Evolutionary conservation across 129 eudicot species (phyloP), one percentile per base, ranked within the genome.

Genomic region (Chrysanthemum makinoi): DNA sequence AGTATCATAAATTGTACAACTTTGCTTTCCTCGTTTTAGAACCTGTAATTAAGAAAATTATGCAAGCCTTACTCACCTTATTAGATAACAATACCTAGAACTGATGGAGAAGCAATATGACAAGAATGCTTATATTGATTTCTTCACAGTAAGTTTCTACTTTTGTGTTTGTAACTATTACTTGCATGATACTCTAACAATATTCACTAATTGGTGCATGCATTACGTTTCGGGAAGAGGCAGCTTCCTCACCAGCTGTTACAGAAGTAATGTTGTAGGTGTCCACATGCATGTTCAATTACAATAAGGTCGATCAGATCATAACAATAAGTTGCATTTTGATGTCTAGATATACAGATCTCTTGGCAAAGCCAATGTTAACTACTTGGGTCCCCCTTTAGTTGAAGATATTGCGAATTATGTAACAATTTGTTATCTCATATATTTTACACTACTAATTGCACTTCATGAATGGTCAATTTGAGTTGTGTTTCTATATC

Each of bases 91-190:
- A 96, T 65, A 89, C 80, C 90, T 93, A 15, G 95, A 93, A 81
- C 95, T 93, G 75, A 87, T 96, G 86, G 98, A 93, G 82, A 89
- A 93, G 82, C 98, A 93, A 78, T 93, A 93, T 75, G 98, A 93
- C 86, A 75, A 83, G 79, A 93, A 93, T 75, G 95, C 55, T 50
- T 82, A 85, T 63, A 68, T 93, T 53, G 98, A 89, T 72, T 82
- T 93, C 74, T 93, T 81, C 86, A 89, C 95, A 9, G 98, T 93
- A 83, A 82, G 98, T 76, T 58, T 69, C 3, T 14, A 66, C 22
- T 64, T 62, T 28, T 7, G 5, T 39, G 20, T 61, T 30, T 30
- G 35, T 30, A 30, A 30, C 35, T 30, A 30, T 3, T 30, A 3
- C 35, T 30, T 30, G 5, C 26, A 53, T 54, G 49, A 50, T 28